phyloP scores from a whole-genome alignment of 2,329 filamentous ascomycete species.

The Diaporthe humulicola region DNA sequence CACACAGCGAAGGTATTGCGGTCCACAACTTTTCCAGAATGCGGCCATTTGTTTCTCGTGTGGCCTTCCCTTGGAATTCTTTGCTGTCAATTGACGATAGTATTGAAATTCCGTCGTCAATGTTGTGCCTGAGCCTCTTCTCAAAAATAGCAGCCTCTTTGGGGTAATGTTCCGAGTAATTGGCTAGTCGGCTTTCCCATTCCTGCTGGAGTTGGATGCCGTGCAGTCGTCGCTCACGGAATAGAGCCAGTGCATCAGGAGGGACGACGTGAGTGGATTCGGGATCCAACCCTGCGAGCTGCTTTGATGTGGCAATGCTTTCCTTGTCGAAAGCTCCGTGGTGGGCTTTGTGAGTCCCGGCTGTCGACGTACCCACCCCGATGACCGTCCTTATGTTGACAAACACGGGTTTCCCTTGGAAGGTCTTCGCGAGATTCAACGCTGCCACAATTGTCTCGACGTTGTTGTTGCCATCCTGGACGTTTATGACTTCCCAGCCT shows the following conservation, averaged over 20 bases:
- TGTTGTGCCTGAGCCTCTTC: neutral
- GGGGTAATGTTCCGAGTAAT: slow-evolving; percentile 58
- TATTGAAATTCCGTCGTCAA: slow-evolving; percentile 6
- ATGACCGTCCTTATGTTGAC: slow-evolving; percentile 71
- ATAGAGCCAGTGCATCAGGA: slow-evolving; percentile 61
- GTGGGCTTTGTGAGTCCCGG: slow-evolving; percentile 67
- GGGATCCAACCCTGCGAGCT: slow-evolving; percentile 59
- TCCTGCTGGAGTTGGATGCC: slow-evolving; percentile 58
- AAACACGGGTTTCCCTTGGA: slow-evolving; percentile 62
- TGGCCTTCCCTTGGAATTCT: slow-evolving; percentile 41
- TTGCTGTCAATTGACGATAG: slow-evolving; percentile 26
- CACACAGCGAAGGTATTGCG: slow-evolving; percentile 36
- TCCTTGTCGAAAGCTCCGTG: slow-evolving; percentile 68
- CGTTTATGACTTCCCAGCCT: slow-evolving; percentile 68
- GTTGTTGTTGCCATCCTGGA: slow-evolving; percentile 66
- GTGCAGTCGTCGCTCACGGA: slow-evolving; percentile 57
- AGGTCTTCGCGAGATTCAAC: slow-evolving; percentile 56
- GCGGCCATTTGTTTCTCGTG: slow-evolving; percentile 55
- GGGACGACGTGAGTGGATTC: slow-evolving; percentile 57
- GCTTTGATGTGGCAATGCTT: slow-evolving; percentile 67
- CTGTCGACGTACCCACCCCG: slow-evolving; percentile 62
- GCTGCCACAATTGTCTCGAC: slow-evolving; percentile 60
- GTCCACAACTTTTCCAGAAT: slow-evolving; percentile 39
- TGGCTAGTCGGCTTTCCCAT: slow-evolving; percentile 59
- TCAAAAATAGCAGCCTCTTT: slow-evolving; percentile 50